These are phyloP conservation scores for Didymella pomorum DNA, from an alignment of 2,329 filamentous ascomycete species.

Conservation along the genomic window DNA sequence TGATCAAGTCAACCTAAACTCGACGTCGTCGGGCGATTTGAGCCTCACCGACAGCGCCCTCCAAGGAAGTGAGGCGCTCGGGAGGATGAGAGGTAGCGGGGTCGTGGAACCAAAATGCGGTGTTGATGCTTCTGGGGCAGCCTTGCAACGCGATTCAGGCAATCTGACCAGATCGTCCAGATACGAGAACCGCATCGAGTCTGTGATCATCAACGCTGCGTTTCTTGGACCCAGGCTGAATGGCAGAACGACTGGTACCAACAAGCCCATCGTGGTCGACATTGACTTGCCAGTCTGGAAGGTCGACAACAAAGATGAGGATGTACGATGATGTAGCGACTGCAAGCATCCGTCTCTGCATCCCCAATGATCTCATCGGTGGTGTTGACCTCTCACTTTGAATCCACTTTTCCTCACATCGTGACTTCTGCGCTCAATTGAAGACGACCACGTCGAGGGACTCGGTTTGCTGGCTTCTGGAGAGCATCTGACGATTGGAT, in stretches of 20 bases:
- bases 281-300: slow-evolving; percentile 71
- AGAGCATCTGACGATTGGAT: slow-evolving; percentile 26
- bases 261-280: slow-evolving; percentile 86
- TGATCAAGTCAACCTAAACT: slow-evolving; percentile 31
- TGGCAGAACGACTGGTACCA: slow-evolving; percentile 66
- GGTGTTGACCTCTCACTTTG: slow-evolving; percentile 15
- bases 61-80: slow-evolving; percentile 33
- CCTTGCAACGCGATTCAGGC: slow-evolving; percentile 16
- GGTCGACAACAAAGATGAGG: slow-evolving; percentile 1
- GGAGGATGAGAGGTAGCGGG: slow-evolving; percentile 29
- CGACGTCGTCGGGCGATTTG: slow-evolving; percentile 22
- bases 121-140: slow-evolving; percentile 36
- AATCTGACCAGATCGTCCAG: slow-evolving; percentile 13
- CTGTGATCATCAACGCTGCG: slow-evolving; percentile 81
- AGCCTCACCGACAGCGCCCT: slow-evolving; percentile 30
- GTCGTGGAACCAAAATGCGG: slow-evolving; percentile 32
- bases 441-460: slow-evolving; percentile 35
- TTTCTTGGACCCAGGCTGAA: slow-evolving; percentile 72
- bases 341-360: slow-evolving; percentile 24
- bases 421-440: slow-evolving; percentile 25
- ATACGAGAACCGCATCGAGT: slow-evolving; percentile 64
- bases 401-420: slow-evolving; percentile 12
- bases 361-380: slow-evolving; percentile 34
- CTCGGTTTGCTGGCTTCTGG: slow-evolving; percentile 9
- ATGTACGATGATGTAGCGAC: slow-evolving; percentile 27